Conservation (phyloP, 2,329 filamentous ascomycete species). For the Pyricularia pennisetigena region DNA sequence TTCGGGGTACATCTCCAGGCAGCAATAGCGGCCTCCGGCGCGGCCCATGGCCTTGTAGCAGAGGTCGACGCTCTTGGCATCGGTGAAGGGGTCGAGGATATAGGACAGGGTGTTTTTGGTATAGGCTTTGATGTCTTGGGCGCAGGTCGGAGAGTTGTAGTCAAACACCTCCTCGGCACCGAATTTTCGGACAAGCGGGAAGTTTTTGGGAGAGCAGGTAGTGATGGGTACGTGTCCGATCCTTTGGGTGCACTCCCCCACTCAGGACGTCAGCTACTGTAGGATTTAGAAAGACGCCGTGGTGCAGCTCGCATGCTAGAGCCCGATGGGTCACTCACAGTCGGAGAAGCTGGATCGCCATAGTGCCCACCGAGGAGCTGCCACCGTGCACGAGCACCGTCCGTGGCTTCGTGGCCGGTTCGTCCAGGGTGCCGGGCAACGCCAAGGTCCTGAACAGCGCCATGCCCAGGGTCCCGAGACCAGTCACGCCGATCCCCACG, state of each 20-base stretch:
- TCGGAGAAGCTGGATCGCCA: constrained; percentile 15
- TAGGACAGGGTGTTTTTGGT: constrained; percentile 31
- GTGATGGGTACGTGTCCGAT: constrained; percentile 2
- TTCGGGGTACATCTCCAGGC: constrained; percentile 8
- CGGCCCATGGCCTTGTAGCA: constrained; percentile 26
- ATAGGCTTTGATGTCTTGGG: constrained; percentile 29
- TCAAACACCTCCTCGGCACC: constrained; percentile 39
- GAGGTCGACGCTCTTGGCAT: constrained; percentile 23
- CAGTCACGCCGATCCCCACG: constrained; percentile 14
- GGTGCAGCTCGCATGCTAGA: background rate
- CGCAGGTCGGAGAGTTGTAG: constrained; percentile 18
- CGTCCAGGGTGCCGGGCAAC: constrained; percentile 11
- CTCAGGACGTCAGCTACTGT: background rate
- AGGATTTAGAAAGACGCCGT: background rate
- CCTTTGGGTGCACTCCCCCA: background rate
- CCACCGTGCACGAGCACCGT: constrained; percentile 26
- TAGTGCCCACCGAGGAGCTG: constrained; percentile 11
- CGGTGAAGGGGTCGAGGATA: constrained; percentile 38
- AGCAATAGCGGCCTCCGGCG: constrained; percentile 12
- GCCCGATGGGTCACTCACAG: constrained; percentile 2
- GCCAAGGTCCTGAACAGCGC: constrained; percentile 19
- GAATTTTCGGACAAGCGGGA: constrained; percentile 31
- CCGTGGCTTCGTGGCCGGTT: background rate
- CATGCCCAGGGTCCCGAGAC: constrained; percentile 17
- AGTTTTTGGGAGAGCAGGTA: constrained; percentile 30